Base-by-base conservation (phyloP, 2,329 filamentous ascomycete genomes). In the Neonectria magnoliae region DNA sequence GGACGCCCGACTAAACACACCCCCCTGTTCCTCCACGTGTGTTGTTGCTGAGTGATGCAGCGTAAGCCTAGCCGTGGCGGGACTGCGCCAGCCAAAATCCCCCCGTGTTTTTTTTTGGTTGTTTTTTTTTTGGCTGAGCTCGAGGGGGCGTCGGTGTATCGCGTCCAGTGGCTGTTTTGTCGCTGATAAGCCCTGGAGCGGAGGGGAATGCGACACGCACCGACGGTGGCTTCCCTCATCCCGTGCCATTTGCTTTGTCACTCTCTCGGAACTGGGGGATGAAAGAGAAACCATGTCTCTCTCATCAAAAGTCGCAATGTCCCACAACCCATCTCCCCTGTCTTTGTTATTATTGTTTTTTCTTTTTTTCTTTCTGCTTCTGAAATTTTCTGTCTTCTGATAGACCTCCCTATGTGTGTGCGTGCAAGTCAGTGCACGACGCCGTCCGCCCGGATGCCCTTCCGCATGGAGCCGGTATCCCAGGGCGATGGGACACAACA, bases 381-480 rank as follows among this genome's bases (percentile, higher is more conserved):
- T 38, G 11, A 25, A 62, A 54, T 41, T 31, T 53, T 27, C 25
- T 25, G 22, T 16, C 22, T 25, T 25, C 20, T 51, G 48, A n/a
- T 47, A 51, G 25, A 45, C 41, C 16, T 31, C 54, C 53, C 36
- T n/a, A n/a, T 25, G 6, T 25, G 48, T 33, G 54, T 53, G 54
- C 54, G 20, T 50, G n/a, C 48, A 22, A 27, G 56, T 59, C 61
- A 64, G 44, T 59, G 56, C 56, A 64, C 45, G 51, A 38, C 57
- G 62, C 57, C 56, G 57, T 47, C 62, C 47, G 11, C 29, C 48
- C 62, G 57, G 71, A 41, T 68, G 65, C 53, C 62, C 65, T 71
- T 71, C 68, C 67, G 67, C 71, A 73, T 62, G 66, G 50, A 67
- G 64, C 68, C 64, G 70, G 68, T 73, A 73, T 68, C 64, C 71